Conservation (phyloP, 305 asterid genomes). For the Ruellia speciosa region DNA sequence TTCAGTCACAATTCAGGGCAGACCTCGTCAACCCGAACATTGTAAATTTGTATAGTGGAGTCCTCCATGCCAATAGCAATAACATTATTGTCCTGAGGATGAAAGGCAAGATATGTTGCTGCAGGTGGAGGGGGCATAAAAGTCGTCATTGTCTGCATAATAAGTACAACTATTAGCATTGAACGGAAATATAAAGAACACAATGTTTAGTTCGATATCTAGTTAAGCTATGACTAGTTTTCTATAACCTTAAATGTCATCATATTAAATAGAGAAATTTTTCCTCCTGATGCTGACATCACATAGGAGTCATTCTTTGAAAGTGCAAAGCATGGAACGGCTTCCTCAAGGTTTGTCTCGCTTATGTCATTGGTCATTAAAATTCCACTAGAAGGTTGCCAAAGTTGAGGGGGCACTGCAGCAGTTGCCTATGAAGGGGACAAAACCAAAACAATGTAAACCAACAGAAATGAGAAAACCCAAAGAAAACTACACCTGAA, state of each 20-base stretch:
- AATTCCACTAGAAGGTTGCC: slow-evolving; percentile 48
- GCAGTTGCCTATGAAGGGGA: slow-evolving; percentile 32
- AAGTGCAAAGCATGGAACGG: slow-evolving; percentile 51
- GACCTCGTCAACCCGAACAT: slow-evolving; percentile 43
- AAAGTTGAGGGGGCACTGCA: slow-evolving; percentile 36
- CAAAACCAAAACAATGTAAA: not conserved
- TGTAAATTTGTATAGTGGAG: slow-evolving; percentile 38
- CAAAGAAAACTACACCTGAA: slow-evolving; percentile 10
- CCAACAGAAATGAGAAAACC: slow-evolving; percentile 6
- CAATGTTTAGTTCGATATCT: not conserved
- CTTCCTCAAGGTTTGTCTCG: slow-evolving; percentile 44
- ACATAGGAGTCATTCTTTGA: slow-evolving; percentile 49
- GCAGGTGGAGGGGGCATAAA: slow-evolving; percentile 56
- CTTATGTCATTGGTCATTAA: slow-evolving; percentile 46
- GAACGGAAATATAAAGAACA: not conserved
- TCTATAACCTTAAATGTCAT: slow-evolving; percentile 41
- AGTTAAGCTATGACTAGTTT: slow-evolving; percentile 4
- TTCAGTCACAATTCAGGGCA: not conserved
- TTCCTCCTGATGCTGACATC: slow-evolving; percentile 54
- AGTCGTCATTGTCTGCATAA: slow-evolving; percentile 37
- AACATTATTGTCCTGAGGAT: slow-evolving; percentile 41
- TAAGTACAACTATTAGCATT: not conserved
- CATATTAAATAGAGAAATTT: slow-evolving; percentile 43
- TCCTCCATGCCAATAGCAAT: slow-evolving; percentile 31
- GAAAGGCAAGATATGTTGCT: slow-evolving; percentile 39